Evolutionary conservation across 176 grass and related monocot genomes (phyloP), one percentile per base, ranked within the genome.

Genomic region (Pharus latifolius): DNA sequence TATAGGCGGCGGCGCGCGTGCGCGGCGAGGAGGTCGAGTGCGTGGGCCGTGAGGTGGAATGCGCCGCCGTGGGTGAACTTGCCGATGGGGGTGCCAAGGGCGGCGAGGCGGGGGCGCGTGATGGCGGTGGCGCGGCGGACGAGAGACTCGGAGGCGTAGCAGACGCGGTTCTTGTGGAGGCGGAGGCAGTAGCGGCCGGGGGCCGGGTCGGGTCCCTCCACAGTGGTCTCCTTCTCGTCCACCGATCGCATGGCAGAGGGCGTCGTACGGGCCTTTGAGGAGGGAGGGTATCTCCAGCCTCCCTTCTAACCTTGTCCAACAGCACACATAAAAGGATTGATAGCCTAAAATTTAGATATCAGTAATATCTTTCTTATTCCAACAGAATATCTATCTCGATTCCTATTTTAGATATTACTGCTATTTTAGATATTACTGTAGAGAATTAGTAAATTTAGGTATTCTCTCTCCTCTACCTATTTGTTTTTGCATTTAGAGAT

Each of bases 161-260:
- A 92, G 43, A 96, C 89, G 60, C 89, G 88, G 65, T 92, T 97
- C 65, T 87, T 92, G 83, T 97, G 86, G 42, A 97, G 89, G 51
- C 93, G 69, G 60, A 97, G 77, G 86, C 86, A 92, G 85, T 92
- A 92, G 72, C 83, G 82, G 20, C 86, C 61, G 4, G 85, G 80
- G 23, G 83, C 58, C 26, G 76, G 44, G 45, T 84, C 82, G 27
- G 82, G 86, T 4, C 88, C 92, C 57, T 96, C 88, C 25, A 78
- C 72, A 11, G 88, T 87, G 23, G 89, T 97, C 77, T 97, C 93
- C 19, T 97, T 92, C 80, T 97, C 93, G 80, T 97, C 93, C 16
- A 97, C 77, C 1, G 93, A 77, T 17, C 89, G 60, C 89, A 97
- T 97, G 74, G 45, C 17, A n/a, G 54, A 42, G 2, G 72, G 14